phyloP scores from a whole-genome alignment of 2,329 filamentous ascomycete species.

The Fusarium globosum region DNA sequence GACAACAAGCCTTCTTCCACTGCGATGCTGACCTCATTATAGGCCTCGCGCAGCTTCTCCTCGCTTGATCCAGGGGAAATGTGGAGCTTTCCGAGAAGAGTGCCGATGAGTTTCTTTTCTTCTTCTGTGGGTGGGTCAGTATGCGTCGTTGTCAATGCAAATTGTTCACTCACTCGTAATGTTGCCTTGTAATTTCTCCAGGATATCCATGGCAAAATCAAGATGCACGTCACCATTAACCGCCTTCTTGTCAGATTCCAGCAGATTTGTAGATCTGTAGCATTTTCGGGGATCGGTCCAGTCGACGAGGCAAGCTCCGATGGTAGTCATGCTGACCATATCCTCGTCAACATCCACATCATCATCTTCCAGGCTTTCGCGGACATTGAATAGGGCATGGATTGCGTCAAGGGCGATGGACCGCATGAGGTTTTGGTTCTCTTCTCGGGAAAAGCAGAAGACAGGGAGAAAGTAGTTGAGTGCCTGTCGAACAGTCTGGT shows the following conservation, averaged over 20 bases:
- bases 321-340: slow-evolving; percentile 81
- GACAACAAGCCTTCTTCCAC: slow-evolving; percentile 71
- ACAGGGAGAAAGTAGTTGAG: slow-evolving; percentile 95
- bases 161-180: slow-evolving; percentile 70
- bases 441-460: slow-evolving; percentile 85
- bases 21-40: slow-evolving; percentile 68
- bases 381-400: slow-evolving; percentile 77
- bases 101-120: slow-evolving; percentile 84
- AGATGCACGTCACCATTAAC: slow-evolving; percentile 84
- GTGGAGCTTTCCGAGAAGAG: slow-evolving; percentile 84
- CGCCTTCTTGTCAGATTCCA: slow-evolving; percentile 69
- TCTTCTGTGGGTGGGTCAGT: slow-evolving; percentile 68
- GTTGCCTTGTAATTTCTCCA: slow-evolving; percentile 77
- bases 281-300: slow-evolving; percentile 95
- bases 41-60: slow-evolving; percentile 67
- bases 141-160: background rate
- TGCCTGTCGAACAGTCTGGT: slow-evolving; percentile 85
- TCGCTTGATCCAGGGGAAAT: slow-evolving; percentile 75
- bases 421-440: slow-evolving; percentile 87
- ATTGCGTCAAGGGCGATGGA: slow-evolving; percentile 78
- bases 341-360: slow-evolving; percentile 79
- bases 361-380: slow-evolving; percentile 79
- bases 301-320: slow-evolving; percentile 86
- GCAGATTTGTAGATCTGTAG: slow-evolving; percentile 62
- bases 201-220: slow-evolving; percentile 78